A percentile compares a stretch with the other conserved stretches of the same genome.
Evolutionary conservation across 108 stramenopile genomes (phyloP).

Genomic region (Cyclotella sp.): DNA sequence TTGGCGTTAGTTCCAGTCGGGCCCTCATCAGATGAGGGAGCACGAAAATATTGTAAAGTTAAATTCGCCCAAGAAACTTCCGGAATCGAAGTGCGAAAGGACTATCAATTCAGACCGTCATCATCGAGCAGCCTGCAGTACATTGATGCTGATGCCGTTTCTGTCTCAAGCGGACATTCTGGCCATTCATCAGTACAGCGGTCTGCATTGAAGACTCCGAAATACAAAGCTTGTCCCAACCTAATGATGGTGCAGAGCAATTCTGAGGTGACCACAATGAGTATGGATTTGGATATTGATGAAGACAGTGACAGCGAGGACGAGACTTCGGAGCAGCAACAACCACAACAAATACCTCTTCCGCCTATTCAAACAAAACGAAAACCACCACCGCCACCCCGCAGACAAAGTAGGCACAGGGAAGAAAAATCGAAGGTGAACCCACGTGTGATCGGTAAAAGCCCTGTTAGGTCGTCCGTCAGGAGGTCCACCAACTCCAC

Average conservation of each 20-base stretch:
- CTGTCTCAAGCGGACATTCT: neutral
- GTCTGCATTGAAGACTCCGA: conserved; percentile 29
- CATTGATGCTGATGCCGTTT: neutral
- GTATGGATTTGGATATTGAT: conserved; percentile 44
- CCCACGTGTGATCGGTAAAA: neutral
- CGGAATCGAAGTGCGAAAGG: conserved; percentile 14
- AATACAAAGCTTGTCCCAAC: conserved; percentile 33
- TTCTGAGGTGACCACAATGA: conserved; percentile 35
- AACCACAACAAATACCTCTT: neutral
- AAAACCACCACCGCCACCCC: conserved; percentile 13
- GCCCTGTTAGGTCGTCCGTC: conserved; percentile 1
- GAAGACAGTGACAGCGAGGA: conserved; percentile 24
- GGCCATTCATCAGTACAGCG: neutral
- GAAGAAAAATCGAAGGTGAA: conserved; percentile 10
- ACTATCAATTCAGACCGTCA: conserved; percentile 9
- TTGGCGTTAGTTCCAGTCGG: neutral
- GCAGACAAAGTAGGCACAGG: conserved; percentile 7
- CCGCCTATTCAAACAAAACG: conserved; percentile 1
- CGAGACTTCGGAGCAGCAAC: neutral
- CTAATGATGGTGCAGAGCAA: conserved; percentile 28
- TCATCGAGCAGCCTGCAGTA: conserved; percentile 3
- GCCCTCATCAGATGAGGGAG: neutral
- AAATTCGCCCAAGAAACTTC: conserved; percentile 20
- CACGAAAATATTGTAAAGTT: conserved; percentile 10
- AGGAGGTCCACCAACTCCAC: neutral